Percentiles rank a stretch among this genome's conserved stretches.
These are phyloP conservation scores for Candida peoriensis DNA, from an alignment of 805 yeast species.

Conservation along the genomic window DNA sequence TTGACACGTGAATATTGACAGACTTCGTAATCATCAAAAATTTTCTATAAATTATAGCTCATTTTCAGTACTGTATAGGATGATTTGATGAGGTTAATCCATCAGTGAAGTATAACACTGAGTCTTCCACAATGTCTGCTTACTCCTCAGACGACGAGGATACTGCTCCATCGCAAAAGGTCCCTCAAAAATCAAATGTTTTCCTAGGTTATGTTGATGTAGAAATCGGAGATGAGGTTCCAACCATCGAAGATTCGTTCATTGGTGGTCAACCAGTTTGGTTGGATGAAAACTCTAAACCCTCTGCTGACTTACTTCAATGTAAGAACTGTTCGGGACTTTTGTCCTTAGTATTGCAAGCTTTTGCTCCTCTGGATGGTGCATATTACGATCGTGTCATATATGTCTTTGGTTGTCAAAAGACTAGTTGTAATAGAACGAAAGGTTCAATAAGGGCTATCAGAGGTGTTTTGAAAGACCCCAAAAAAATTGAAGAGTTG, in stretches of 20 bases:
- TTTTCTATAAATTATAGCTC: too few species aligned
- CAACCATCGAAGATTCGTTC: conserved; percentile 61
- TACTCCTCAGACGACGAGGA: conserved; percentile 52
- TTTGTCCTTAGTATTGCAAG: conserved; percentile 71
- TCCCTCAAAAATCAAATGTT: conserved; percentile 34
- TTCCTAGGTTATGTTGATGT: conserved; percentile 63
- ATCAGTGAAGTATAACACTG: too few species aligned
- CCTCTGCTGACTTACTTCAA: conserved; percentile 43
- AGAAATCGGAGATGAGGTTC: conserved; percentile 40
- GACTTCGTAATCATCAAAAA: too few species aligned
- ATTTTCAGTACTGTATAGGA: too few species aligned
- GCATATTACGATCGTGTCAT: conserved; percentile 74
- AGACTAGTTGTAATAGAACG: conserved; percentile 58
- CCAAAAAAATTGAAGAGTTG: conserved; percentile 36
- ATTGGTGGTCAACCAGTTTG: conserved; percentile 79
- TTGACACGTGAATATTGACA: too few species aligned
- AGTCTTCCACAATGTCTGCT: too few species aligned
- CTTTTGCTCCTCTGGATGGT: conserved; percentile 71
- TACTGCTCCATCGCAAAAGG: too few species aligned
- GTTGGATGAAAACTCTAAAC: conserved; percentile 57
- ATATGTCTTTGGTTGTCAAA: conserved; percentile 73
- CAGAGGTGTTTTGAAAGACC: conserved; percentile 68
- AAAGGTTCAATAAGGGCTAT: conserved; percentile 71
- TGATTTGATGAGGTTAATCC: too few species aligned
- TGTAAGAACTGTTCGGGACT: conserved; percentile 64